Evolutionary conservation across 2,329 filamentous ascomycete genomes (phyloP), one percentile per base, ranked within the genome.

Genomic region (Huntiella decipiens): DNA sequence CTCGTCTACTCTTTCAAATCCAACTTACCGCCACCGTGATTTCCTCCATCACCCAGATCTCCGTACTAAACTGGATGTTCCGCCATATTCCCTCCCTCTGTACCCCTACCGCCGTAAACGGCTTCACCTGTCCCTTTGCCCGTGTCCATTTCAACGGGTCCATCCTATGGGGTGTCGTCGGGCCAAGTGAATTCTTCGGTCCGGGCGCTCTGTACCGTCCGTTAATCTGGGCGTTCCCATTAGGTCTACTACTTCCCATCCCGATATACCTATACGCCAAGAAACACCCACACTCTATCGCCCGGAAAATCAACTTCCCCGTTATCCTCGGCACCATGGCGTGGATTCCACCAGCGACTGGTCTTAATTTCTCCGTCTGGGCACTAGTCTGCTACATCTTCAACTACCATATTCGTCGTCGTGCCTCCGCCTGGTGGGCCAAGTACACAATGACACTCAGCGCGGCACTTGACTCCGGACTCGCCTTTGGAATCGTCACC

Each of bases 391-490:
- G 82, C 63, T 92, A 80, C 60, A 54, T 84, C 38, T 93, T 93
- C 68, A 92, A 92, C 59, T 78, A 79, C 57, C 60, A 79, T 50
- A 71, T 92, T 55, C 76, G 78, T 57, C 73, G 73, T 33, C 68
- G 79, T 16, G 79, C 74, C 19, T 68, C 67, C 28, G 77, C 74
- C 1, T 93, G 85, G 85, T 92, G 85, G 85, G 76, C 75, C 41
- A 91, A 92, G 61, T 92, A 92, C 59, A 88, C 82, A 36, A 91
- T 92, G 82, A 87, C 83, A 3, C 66, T 92, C 44, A 84, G 79
- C 48, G 84, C 84, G 0, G 85, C 82, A 1, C 67, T 92, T 46
- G 85, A 92, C 57, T 86, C 80, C 1, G 83, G 84, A 1, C 65
- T 92, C 15, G 84, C 85, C 0, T 82, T 87, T 55, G 82, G 82